These are phyloP conservation scores for Populus deltoides DNA, from an alignment of 345 rosid species.

Conservation along the genomic window DNA sequence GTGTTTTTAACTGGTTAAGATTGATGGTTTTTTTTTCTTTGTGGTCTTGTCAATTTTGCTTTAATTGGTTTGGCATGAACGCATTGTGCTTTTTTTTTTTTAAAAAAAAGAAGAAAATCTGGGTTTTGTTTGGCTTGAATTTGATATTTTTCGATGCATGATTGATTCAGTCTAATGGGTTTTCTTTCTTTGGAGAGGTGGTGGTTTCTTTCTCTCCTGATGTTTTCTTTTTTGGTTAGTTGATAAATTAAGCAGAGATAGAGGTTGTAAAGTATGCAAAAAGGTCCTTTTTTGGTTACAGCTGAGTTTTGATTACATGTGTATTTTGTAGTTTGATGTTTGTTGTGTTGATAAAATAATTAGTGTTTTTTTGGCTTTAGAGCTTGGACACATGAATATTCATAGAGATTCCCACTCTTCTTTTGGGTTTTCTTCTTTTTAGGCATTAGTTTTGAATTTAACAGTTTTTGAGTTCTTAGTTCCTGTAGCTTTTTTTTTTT, in stretches of 20 bases:
- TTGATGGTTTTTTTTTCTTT: not conserved
- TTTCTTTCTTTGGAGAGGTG: conserved; percentile 14
- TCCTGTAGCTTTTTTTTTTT: conserved; percentile 5
- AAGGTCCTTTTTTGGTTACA: not conserved
- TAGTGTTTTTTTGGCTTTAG: conserved; percentile 9
- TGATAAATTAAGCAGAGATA: not conserved
- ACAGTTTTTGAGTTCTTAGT: conserved; percentile 1
- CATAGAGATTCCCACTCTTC: conserved; percentile 19
- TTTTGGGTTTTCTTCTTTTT: conserved; percentile 11
- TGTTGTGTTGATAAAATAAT: not conserved
- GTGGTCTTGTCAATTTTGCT: not conserved
- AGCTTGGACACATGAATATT: conserved; percentile 17
- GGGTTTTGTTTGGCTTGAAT: conserved; percentile 7
- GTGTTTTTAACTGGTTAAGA: not conserved
- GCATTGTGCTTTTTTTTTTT: not conserved
- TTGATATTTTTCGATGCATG: not conserved
- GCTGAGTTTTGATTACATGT: not conserved
- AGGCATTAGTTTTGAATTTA: conserved; percentile 3
- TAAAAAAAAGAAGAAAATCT: not conserved
- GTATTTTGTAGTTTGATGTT: not conserved
- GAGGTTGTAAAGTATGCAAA: not conserved
- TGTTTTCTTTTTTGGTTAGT: not conserved
- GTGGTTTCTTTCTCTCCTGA: not conserved
- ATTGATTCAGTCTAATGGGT: conserved; percentile 4
- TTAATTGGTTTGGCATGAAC: not conserved